phyloP scores from a whole-genome alignment of 495 filamentous ascomycete species.

The Penicillium canariense region DNA sequence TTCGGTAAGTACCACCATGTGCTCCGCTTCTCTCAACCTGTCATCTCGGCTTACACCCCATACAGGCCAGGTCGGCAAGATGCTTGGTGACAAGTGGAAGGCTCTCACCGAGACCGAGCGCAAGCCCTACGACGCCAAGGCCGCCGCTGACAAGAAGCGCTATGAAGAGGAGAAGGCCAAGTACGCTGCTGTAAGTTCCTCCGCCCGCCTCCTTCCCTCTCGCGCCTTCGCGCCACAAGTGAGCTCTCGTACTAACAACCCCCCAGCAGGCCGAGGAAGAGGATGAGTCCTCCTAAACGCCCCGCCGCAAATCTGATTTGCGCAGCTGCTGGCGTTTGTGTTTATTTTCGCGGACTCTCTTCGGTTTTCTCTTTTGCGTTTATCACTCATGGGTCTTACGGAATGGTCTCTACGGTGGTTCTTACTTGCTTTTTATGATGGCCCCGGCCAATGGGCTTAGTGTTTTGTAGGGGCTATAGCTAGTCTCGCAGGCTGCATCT shows the following conservation, averaged over 20 bases:
- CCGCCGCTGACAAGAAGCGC: constrained; percentile 93
- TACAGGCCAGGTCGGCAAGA: constrained; percentile 92
- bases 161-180: constrained; percentile 96
- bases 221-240: not conserved
- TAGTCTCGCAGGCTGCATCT: not conserved
- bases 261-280: constrained; percentile 47
- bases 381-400: constrained; percentile 38
- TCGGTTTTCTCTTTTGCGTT: constrained; percentile 32
- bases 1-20: constrained; percentile 65
- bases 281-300: constrained; percentile 51
- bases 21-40: not conserved
- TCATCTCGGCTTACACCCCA: constrained; percentile 12
- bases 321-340: constrained; percentile 40
- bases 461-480: not conserved
- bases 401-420: constrained; percentile 44
- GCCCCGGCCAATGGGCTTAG: constrained; percentile 24
- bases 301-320: constrained; percentile 14
- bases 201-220: not conserved
- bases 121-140: constrained; percentile 92
- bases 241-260: constrained; percentile 16
- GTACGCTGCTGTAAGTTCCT: constrained; percentile 67
- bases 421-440: constrained; percentile 37
- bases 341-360: constrained; percentile 35
- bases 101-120: constrained; percentile 84
- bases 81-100: constrained; percentile 98